phyloP scores from a whole-genome alignment of 192 early-diverging fungal species.

The Backusella tarrabulga region DNA sequence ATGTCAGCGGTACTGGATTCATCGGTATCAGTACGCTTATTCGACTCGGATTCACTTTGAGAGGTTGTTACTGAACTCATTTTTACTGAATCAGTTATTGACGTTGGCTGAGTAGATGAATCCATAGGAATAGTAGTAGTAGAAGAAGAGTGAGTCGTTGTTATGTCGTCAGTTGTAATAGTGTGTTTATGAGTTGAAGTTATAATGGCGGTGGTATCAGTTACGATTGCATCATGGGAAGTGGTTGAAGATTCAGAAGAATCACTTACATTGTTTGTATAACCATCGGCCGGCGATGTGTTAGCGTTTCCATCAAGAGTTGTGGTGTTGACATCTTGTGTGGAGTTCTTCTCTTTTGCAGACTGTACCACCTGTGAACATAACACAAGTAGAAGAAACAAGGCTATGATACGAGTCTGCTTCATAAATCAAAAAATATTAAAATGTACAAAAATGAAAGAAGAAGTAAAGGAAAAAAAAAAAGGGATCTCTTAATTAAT shows the following conservation, averaged over 20 bases:
- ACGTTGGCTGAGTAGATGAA: neutral
- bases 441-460: neutral
- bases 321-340: neutral
- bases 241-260: neutral
- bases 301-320: neutral
- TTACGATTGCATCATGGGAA: neutral
- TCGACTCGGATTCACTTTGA: neutral
- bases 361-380: neutral
- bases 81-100: neutral
- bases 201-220: neutral
- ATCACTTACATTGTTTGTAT: neutral
- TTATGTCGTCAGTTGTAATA: neutral
- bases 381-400: neutral
- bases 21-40: neutral
- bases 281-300: neutral
- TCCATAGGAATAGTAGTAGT: neutral
- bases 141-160: neutral
- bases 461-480: neutral
- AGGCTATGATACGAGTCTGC: neutral
- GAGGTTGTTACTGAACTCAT: neutral
- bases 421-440: neutral
- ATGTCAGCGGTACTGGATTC: neutral
- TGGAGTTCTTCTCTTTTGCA: neutral
- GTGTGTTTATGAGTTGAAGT: neutral
- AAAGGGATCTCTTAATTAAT: neutral